Percentiles rank a stretch among this genome's conserved stretches.
Evolutionary conservation across 2,329 filamentous ascomycete genomes (phyloP).

Genomic region (Didymella keratinophila): DNA sequence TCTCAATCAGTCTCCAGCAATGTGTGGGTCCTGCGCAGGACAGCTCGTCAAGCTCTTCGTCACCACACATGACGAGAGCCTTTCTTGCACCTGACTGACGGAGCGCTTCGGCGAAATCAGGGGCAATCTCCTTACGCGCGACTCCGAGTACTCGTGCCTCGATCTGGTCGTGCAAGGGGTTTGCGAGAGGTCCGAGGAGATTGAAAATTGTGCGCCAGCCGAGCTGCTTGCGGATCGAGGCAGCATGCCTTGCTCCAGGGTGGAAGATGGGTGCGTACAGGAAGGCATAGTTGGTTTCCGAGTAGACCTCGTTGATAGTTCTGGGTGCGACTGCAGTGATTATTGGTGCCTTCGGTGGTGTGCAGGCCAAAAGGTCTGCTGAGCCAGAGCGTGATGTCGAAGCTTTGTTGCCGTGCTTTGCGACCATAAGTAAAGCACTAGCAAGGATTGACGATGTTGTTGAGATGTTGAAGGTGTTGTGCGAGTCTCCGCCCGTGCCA

Average conservation of each 20-base stretch:
- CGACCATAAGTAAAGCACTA: constrained; percentile 82
- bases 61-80: constrained; percentile 89
- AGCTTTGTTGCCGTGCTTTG: constrained; percentile 95
- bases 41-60: constrained; percentile 94
- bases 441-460: constrained; percentile 94
- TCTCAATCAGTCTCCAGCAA: constrained; percentile 80
- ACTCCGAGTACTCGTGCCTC: constrained; percentile 95
- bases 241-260: constrained; percentile 89
- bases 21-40: constrained; percentile 87
- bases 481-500: constrained; percentile 92
- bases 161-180: constrained; percentile 79
- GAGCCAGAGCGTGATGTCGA: constrained; percentile 96
- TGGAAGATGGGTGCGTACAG: constrained; percentile 97
- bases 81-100: constrained; percentile 78
- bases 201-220: constrained; percentile 99
- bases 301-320: constrained; percentile 77
- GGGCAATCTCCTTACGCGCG: constrained; percentile 83
- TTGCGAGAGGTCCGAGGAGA: constrained; percentile 88
- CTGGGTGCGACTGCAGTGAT: constrained; percentile 76
- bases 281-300: constrained; percentile 88
- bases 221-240: constrained; percentile 83
- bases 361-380: constrained; percentile 84
- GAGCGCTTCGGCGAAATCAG: constrained; percentile 87
- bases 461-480: constrained; percentile 98
- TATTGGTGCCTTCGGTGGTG: constrained; percentile 74